Conservation (phyloP, 2,329 filamentous ascomycete genomes). For the Polytolypa hystricis region DNA sequence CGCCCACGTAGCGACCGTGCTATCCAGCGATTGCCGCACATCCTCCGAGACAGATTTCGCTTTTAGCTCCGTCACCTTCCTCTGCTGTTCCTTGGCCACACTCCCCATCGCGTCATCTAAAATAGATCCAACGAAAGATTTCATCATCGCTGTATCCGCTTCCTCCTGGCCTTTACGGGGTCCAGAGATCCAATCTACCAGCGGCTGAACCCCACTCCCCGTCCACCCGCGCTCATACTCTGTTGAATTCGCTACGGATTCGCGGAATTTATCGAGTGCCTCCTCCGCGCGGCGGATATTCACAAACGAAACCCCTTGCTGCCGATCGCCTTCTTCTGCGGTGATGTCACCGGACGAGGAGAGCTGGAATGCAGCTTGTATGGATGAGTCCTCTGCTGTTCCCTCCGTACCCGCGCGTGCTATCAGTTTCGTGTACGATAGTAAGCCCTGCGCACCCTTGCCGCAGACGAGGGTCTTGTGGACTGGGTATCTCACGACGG, state of each 20-base stretch:
- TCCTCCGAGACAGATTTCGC: conserved; percentile 29
- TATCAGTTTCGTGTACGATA: conserved; percentile 25
- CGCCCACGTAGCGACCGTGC: conserved; percentile 59
- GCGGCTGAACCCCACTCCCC: conserved; percentile 53
- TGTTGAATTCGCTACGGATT: conserved; percentile 57
- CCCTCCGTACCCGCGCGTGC: conserved; percentile 20
- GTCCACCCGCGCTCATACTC: conserved; percentile 66
- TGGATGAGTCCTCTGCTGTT: conserved; percentile 18
- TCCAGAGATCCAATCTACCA: conserved; percentile 55
- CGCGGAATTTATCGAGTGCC: conserved; percentile 56
- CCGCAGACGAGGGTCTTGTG: conserved; percentile 69
- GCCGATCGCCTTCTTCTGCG: conserved; percentile 10
- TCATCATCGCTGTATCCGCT: conserved; percentile 54
- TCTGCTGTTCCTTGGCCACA: conserved; percentile 19
- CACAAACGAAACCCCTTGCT: conserved; percentile 39
- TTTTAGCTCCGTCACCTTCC: conserved; percentile 21
- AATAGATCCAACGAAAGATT: conserved; percentile 55
- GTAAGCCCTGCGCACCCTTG: conserved; percentile 57
- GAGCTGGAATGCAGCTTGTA: conserved; percentile 28
- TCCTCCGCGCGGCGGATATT: conserved; percentile 53
- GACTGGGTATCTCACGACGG: conserved; percentile 66
- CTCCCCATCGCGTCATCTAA: conserved; percentile 35
- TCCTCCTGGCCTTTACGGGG: conserved; percentile 30
- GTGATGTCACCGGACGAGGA: conserved; percentile 39
- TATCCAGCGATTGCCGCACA: conserved; percentile 42